Base-by-base conservation (phyloP, 257 asterid genomes). In the Solanum gandarillasii region DNA sequence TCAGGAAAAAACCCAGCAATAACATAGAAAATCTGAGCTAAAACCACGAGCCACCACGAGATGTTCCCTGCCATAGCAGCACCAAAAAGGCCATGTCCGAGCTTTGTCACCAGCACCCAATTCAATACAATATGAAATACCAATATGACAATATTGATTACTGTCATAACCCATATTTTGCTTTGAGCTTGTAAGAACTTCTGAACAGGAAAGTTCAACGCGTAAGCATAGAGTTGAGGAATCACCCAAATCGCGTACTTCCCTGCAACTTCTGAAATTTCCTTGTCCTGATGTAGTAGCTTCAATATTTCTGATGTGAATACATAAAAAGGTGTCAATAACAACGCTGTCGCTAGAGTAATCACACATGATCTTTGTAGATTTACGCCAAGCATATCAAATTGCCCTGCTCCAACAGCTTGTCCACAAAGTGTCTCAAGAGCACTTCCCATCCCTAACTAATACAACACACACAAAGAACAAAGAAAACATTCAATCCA, bases 371-470 rank as follows among this genome's bases (percentile, higher is more conserved):
- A 96, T 88, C 98, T 91, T 90, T 96, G 99, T 88, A 93, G 41
- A 87, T 95, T 93, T 29, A 96, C 81, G 25, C 99, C 99, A 31
- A 96, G 97, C 96, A 90, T 94, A 5, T 90, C 90, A 20, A 73
- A 88, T 72, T 94, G 93, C 11, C 92, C 97, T 1, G 98, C 98
- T 3, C 99, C 99, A 55, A 93, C 96, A 0, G 99, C 99, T 46
- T 96, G 99, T 23, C 99, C 99, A 39, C 98, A 95, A 1, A 96
- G 96, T 4, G 99, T 96, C 87, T 96, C 99, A 0, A 96, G 94
- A 20, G 99, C 98, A 88, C 99, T 96, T 93, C 98, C 99, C 96
- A 96, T 93, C 84, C 99, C 99, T 91, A 96, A 92, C 98, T 96
- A 91, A 87, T 90, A 83, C 87, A 85, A 88, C 68, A 83, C 16